Evolutionary conservation across 2,329 filamentous ascomycete species (phyloP).

Genomic region (Ploettnerulaceae sp.): DNA sequence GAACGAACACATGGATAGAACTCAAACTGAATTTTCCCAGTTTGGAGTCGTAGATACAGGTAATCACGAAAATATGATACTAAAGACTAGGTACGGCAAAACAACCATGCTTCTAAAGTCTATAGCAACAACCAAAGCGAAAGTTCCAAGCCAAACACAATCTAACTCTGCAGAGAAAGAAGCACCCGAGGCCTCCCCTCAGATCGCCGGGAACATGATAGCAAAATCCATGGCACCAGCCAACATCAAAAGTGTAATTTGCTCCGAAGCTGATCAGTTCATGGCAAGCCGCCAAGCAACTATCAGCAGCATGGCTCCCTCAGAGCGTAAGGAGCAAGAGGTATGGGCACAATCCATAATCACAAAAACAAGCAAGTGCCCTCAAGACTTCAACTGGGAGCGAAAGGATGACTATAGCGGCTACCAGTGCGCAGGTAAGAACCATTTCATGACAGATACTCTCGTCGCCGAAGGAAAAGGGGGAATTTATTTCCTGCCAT

Average conservation of each 20-base stretch:
- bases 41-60: no score
- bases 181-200: no score
- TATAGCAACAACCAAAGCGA: no score
- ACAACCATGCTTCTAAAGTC: no score
- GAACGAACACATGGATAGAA: no score
- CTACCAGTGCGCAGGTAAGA: slow-evolving; percentile 20
- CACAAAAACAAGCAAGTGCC: slow-evolving; percentile 10
- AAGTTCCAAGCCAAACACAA: no score
- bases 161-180: no score
- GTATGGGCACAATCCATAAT: slow-evolving; percentile 16
- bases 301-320: slow-evolving; percentile 7
- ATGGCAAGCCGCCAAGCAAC: slow-evolving; percentile 21
- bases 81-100: no score
- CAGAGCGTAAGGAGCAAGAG: slow-evolving; percentile 21
- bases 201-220: no score
- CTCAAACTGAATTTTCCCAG: no score
- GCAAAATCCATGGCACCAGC: slow-evolving; percentile 3
- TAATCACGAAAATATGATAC: no score
- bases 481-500: slow-evolving; percentile 11
- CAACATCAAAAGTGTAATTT: slow-evolving; percentile 4
- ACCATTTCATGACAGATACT: slow-evolving; percentile 20
- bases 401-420: slow-evolving; percentile 12
- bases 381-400: slow-evolving; percentile 12
- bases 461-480: slow-evolving; percentile 23
- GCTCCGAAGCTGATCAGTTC: neutral